These are phyloP conservation scores for Arthrobotrys sphaeroides DNA, from an alignment of 2,329 filamentous ascomycete genomes.

Conservation along the genomic window DNA sequence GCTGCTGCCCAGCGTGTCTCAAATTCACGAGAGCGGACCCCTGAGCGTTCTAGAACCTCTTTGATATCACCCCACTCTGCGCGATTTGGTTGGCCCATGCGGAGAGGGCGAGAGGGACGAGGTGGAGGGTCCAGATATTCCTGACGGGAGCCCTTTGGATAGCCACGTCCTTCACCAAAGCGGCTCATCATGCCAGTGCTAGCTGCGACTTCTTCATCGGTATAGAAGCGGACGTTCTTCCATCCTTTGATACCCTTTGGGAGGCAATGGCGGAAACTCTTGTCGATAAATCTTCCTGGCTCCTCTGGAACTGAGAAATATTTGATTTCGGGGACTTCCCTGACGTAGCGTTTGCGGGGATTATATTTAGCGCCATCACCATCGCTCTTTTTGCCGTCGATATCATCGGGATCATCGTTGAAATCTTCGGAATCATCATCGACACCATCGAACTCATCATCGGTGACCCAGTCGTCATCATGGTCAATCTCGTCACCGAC, in stretches of 20 bases:
- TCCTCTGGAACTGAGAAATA: not conserved
- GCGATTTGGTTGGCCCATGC: not conserved
- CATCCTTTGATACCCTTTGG: not conserved
- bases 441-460: no score
- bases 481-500: not conserved
- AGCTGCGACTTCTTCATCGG: not conserved
- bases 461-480: not conserved
- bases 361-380: no score
- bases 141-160: not conserved
- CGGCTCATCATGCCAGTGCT: not conserved
- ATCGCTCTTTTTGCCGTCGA: not conserved
- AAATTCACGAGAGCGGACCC: not conserved
- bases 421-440: not conserved
- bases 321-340: no score
- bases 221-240: not conserved
- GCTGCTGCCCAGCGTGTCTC: not conserved
- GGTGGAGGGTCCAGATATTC: not conserved
- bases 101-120: no score
- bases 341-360: no score
- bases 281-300: not conserved
- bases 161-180: not conserved
- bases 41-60: not conserved
- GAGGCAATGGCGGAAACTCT: not conserved
- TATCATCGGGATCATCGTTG: no score
- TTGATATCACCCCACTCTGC: not conserved